Evolutionary conservation across 306 rosid species (phyloP).

Genomic region (Castanea crenata): DNA sequence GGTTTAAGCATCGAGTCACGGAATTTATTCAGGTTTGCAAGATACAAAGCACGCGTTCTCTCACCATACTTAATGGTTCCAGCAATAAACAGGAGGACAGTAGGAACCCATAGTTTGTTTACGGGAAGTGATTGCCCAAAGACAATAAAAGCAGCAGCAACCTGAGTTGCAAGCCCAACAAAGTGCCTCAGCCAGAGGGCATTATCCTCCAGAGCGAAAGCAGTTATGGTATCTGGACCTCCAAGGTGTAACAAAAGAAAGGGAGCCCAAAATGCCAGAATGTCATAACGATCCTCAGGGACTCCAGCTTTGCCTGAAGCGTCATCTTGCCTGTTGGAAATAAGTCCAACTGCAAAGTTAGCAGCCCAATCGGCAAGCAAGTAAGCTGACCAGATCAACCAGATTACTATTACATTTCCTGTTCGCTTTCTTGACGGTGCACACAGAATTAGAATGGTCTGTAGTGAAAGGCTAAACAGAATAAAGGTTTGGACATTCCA

Average conservation of each 20-base stretch:
- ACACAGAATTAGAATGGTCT: constrained; percentile 21
- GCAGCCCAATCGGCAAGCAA: constrained; percentile 50
- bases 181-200: constrained; percentile 53
- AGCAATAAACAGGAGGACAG: constrained; percentile 24
- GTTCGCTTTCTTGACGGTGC: constrained; percentile 39
- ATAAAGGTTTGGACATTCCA: constrained; percentile 43
- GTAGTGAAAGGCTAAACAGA: constrained; percentile 34
- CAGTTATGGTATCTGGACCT: constrained; percentile 59
- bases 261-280: constrained; percentile 53
- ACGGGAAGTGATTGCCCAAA: constrained; percentile 43
- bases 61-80: constrained; percentile 49
- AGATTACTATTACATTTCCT: background rate
- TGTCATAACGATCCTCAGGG: background rate
- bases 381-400: constrained; percentile 35
- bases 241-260: constrained; percentile 52
- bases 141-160: constrained; percentile 25
- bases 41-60: constrained; percentile 38
- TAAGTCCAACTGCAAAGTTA: constrained; percentile 31
- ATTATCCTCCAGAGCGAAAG: constrained; percentile 47
- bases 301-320: background rate
- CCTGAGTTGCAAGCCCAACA: constrained; percentile 34
- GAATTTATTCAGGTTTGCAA: constrained; percentile 33
- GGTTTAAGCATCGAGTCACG: constrained; percentile 22
- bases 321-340: constrained; percentile 25
- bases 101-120: constrained; percentile 36